Base-by-base conservation (phyloP, 1,284 basidiomycete genomes). In the Cryptococcus deneoformans region DNA sequence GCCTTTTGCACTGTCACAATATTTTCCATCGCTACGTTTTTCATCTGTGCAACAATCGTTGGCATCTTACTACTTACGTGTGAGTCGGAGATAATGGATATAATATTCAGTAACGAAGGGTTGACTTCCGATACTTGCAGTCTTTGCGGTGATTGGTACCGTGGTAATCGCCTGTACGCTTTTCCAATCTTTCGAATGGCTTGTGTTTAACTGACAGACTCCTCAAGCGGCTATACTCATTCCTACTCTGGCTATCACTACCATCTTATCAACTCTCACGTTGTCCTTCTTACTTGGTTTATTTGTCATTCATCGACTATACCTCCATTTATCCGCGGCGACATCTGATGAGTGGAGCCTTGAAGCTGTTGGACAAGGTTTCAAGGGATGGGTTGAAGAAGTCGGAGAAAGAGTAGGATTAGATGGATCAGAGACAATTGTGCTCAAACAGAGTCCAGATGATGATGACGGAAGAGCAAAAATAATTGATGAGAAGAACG, bases 231-330 rank as follows among this genome's bases (percentile, higher is more conserved):
- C 65, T 0, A 50, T 73, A 56, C 70, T 75, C 55, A 57, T 71
- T 36, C 73, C 73, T 14, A 56, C 69, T 7, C 62, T 76, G 4
- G 57, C 68, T 50, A 52, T 73, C 58, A 73, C 71, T 2, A 60
- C 63, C 35, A 48, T 69, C 55, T 37, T 69, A n/a, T 61, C 72
- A 8, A 34, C 62, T 40, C 37, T 56, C 39, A 55, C 64, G 12
- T 62, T 73, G 16, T 39, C 59, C 5, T 58, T 61, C 57, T 67
- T 75, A 10, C 54, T 75, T 5, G 50, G 55, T 42, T 64, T 73
- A 36, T 76, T 76, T 66, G 70, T 76, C 51, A 53, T 57, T 2
- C 69, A 76, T 57, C 53, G 73, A 37, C 67, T 76, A 9, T 74
- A 70, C 60, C 64, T 74, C 39, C 67, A 73, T 61, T 38, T 73